These are phyloP conservation scores for Coix lacrymajobi DNA, from an alignment of 176 grass and related monocot species.

Conservation along the genomic window DNA sequence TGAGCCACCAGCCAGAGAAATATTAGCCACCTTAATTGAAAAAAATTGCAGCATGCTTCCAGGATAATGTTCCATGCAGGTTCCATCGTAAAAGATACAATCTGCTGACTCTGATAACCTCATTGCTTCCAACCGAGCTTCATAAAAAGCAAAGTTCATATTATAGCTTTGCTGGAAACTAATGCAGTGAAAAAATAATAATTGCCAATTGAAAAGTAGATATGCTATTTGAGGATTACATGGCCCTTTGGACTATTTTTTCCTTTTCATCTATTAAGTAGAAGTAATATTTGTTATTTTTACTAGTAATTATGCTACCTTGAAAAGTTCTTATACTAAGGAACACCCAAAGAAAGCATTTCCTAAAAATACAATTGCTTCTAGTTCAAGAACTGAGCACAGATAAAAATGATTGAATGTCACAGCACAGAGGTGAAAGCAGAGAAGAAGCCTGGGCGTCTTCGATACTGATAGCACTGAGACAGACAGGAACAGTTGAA, in stretches of 20 bases:
- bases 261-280: neutral
- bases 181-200: neutral
- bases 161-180: neutral
- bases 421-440: no score
- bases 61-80: neutral
- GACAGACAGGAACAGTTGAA: no score
- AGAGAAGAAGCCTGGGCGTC: no score
- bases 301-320: neutral
- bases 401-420: no score
- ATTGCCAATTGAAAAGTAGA: neutral
- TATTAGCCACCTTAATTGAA: neutral
- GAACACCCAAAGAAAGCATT: no score
- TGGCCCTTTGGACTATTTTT: neutral
- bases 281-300: neutral
- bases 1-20: neutral
- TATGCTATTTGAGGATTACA: neutral
- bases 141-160: neutral
- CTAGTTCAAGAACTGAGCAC: no score
- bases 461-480: no score
- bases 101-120: neutral
- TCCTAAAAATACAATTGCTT: no score
- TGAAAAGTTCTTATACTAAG: no score
- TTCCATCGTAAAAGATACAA: neutral
- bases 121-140: slow-evolving; percentile 10
- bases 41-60: neutral